Percentiles rank a stretch among this genome's conserved stretches.
phyloP scores from a whole-genome alignment of 2,329 filamentous ascomycete species.

The Xylaria hypoxylon region DNA sequence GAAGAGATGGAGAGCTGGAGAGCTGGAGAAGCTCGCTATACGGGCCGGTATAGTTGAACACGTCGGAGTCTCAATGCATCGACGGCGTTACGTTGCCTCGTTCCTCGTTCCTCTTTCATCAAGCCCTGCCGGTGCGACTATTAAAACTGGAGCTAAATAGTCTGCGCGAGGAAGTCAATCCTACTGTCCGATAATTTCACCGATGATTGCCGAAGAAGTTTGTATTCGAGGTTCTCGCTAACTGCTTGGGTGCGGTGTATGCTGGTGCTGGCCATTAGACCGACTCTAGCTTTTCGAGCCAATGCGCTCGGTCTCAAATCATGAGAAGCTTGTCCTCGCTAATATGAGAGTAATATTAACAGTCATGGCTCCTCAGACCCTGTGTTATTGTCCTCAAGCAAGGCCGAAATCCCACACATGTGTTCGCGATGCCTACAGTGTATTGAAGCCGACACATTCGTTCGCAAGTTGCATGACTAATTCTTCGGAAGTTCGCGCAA shows the following conservation, averaged over 20 bases:
- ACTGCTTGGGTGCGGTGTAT: not conserved
- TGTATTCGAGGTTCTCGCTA: slow-evolving; percentile 1
- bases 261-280: not conserved
- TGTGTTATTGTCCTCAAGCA: not conserved
- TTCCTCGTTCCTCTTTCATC: not conserved
- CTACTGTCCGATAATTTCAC: not conserved
- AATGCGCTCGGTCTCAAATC: not conserved
- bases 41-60: not conserved
- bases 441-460: not conserved
- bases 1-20: no score
- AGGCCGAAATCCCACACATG: slow-evolving; percentile 5
- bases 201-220: not conserved
- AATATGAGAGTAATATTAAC: not conserved
- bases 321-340: not conserved
- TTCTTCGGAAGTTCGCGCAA: not conserved
- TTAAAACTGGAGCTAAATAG: not conserved
- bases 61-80: not conserved
- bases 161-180: not conserved
- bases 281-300: not conserved
- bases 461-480: slow-evolving; percentile 8
- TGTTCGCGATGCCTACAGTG: slow-evolving; percentile 5
- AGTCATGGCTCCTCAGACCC: not conserved
- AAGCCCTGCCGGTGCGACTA: not conserved
- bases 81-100: not conserved
- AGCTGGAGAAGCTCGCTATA: not conserved